Evolutionary conservation across 139 green algal species (phyloP), one percentile per base, ranked within the genome.

Genomic region (Mesotaenium endlicherianum): DNA sequence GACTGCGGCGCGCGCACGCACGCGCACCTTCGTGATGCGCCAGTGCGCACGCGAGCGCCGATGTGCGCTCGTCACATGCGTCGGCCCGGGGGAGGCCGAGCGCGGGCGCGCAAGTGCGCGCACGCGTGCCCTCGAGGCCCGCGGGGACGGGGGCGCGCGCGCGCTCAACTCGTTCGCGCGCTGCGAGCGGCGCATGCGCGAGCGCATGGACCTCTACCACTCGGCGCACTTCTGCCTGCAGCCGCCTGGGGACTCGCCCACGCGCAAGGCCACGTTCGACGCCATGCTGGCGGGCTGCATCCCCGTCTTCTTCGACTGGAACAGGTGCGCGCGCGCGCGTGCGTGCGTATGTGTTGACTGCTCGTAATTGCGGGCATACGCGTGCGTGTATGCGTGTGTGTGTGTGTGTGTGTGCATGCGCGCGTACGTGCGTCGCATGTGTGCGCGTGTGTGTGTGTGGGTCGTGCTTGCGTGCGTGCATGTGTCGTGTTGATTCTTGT

Each of bases 231-330:
- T 81, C 50, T 81, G 72, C n/a, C 72, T 81, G 11, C 72, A 81
- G 72, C 72, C 72, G 47, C 72, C 4, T 11, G 72, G 72, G 16
- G 72, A 81, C 72, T 42, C 36, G 14, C n/a, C 26, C 49, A 81
- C 72, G 30, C 72, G 72, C 36, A 17, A 38, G 43, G 76, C 72
- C 42, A 16, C 26, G 8, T 81, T 81, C n/a, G 72, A 81, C 72
- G 72, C 72, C 4, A 30, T 81, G 16, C 41, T 75, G 8, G 72
- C 72, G 50, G 72, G 72, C 30, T 81, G 72, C 72, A 81, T 81
- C 43, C 72, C 72, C 31, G 43, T 81, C 11, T 39, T 75, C 72
- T 81, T 81, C 50, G 20, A 64, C 50, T 64, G 50, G 50, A 26
- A 64, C 20, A 26, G 50, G 50, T 64, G 26, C 50, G 50, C 50